Base-by-base conservation (phyloP, 2,329 filamentous ascomycete species). In the Monosporascus sp. region DNA sequence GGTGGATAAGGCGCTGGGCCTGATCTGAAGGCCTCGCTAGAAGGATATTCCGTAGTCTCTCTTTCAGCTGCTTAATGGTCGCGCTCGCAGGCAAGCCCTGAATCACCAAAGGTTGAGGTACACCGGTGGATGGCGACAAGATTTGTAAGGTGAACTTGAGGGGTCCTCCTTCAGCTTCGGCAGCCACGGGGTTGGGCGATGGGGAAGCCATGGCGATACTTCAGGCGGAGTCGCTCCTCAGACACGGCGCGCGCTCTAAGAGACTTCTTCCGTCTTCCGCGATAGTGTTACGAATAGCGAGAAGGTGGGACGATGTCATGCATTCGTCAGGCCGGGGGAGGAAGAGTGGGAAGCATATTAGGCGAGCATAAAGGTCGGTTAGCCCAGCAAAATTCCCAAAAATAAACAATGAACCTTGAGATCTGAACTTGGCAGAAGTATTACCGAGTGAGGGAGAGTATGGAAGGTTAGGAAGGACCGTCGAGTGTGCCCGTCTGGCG, bases 1-100 rank as follows among this genome's bases (percentile, higher is more conserved):
- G 74, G 60, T 85, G 77, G 38, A 87, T 86, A 54, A 87, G 68
- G 43, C 83, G 75, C 64, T 85, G 81, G 37, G 77, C 73, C 37
- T 81, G 75, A 55, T 82, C 75, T 17, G 73, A 60, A 3, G 82
- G 81, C 49, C 74, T 77, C 45, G 76, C 65, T 24, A 73, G 68
- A 43, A 85, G 64, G 3, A 66, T 63, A 60, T 81, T 72, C 35
- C 80, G 78, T 53, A 86, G 83, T 63, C 71, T 79, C 44, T 77
- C 75, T 64, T 85, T 85, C 37, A 86, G 68, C 64, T 83, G 71
- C 52, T 74, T 75, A 47, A 85, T 71, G 0, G 80, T 84, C 2
- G 78, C 82, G 1, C 71, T 70, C 41, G 72, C 70, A 15, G 77
- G 70, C 11, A 84, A 66, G 22, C 70, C 65, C 24, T 75, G 70